These are phyloP conservation scores for Ogataea henricii DNA, from an alignment of 805 yeast species.

Conservation along the genomic window DNA sequence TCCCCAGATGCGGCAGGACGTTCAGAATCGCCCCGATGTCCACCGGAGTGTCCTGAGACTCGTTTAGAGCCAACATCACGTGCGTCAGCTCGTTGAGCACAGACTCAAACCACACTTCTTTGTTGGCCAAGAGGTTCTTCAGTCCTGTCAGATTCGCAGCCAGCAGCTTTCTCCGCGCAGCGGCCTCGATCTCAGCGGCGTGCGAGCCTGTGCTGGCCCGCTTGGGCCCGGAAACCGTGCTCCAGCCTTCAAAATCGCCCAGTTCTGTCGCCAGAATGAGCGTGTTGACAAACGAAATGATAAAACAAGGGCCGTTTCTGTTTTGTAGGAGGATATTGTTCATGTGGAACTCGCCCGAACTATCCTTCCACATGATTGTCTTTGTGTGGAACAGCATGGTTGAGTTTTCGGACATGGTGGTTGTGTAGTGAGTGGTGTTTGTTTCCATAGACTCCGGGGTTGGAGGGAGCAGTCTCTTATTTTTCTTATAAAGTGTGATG, in stretches of 20 bases:
- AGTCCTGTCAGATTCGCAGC: conserved; percentile 19
- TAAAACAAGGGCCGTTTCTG: conserved; percentile 85
- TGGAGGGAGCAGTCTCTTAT: not conserved
- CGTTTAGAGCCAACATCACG: conserved; percentile 38
- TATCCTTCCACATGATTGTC: conserved; percentile 32
- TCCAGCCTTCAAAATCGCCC: conserved; percentile 22
- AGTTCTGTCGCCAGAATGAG: conserved; percentile 53
- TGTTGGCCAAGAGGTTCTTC: conserved; percentile 25
- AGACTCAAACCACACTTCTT: conserved; percentile 36
- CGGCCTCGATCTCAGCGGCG: not conserved
- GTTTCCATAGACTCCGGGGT: not conserved
- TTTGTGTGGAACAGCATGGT: conserved; percentile 28
- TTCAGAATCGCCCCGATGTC: conserved; percentile 45
- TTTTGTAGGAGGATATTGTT: conserved; percentile 74
- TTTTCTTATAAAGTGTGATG: not conserved
- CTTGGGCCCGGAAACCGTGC: conserved; percentile 16
- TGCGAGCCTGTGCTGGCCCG: not conserved
- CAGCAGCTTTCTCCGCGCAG: not conserved
- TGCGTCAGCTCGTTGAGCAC: conserved; percentile 55
- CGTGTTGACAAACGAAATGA: conserved; percentile 75
- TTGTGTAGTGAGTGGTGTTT: not conserved
- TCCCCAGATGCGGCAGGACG: conserved; percentile 61
- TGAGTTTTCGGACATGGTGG: not conserved
- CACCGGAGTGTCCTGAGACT: conserved; percentile 26
- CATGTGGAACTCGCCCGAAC: conserved; percentile 29